Conservation (phyloP, 2,329 filamentous ascomycete species). For the Trichoderma asperellum region DNA sequence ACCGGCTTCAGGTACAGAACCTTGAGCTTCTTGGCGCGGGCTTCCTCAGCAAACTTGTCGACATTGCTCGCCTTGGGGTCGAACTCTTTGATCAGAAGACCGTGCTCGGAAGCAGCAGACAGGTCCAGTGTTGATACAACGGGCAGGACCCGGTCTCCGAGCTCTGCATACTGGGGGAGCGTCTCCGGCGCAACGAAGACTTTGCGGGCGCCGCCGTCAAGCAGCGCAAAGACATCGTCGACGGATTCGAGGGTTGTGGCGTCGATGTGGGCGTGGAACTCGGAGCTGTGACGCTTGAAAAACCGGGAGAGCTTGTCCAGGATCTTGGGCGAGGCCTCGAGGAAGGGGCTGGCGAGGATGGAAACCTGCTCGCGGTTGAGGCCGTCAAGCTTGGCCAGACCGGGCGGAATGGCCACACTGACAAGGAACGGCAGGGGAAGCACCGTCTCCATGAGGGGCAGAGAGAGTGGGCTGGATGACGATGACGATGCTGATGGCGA, state of each 20-base stretch:
- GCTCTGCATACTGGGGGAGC: constrained; percentile 61
- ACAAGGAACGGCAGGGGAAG: constrained; percentile 66
- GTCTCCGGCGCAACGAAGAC: constrained; percentile 79
- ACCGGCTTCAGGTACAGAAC: constrained; percentile 57
- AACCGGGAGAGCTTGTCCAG: constrained; percentile 53
- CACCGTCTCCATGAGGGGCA: constrained; percentile 62
- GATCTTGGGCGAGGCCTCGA: constrained; percentile 55
- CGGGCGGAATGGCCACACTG: constrained; percentile 57
- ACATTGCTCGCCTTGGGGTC: constrained; percentile 50
- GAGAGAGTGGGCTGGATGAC: constrained; percentile 11
- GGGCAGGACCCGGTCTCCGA: constrained; percentile 60
- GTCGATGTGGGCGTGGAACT: constrained; percentile 73
- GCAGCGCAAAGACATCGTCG: constrained; percentile 76
- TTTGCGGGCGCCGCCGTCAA: constrained; percentile 83
- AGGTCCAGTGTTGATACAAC: constrained; percentile 52
- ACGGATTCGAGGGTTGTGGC: constrained; percentile 68
- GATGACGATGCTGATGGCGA: not conserved
- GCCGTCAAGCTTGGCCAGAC: constrained; percentile 54
- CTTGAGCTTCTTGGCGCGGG: constrained; percentile 51
- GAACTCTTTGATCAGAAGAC: constrained; percentile 58
- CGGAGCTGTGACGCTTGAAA: constrained; percentile 53
- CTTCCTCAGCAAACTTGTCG: constrained; percentile 50
- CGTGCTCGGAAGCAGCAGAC: constrained; percentile 52
- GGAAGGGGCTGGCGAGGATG: constrained; percentile 62
- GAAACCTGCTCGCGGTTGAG: constrained; percentile 61